Conservation (phyloP, 2,329 filamentous ascomycete species). For the Exophiala oligosperma region DNA sequence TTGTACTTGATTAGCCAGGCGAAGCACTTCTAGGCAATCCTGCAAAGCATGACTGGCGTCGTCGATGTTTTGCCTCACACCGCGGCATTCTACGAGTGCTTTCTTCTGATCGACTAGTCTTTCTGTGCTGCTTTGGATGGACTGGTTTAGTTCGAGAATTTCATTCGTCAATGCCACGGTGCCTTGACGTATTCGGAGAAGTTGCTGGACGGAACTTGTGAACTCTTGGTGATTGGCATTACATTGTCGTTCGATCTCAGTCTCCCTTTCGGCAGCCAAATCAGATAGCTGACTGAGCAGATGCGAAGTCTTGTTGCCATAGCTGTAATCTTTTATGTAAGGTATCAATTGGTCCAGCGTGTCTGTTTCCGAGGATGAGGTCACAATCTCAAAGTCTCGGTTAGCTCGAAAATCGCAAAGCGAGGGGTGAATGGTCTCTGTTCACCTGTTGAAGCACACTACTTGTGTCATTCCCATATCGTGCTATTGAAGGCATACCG, state of each 20-base stretch:
- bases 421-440: too few species aligned
- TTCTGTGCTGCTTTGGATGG: constrained; percentile 92
- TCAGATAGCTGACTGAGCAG: constrained; percentile 76
- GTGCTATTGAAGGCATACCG: constrained; percentile 38
- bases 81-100: constrained; percentile 85
- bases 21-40: constrained; percentile 87
- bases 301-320: constrained; percentile 68
- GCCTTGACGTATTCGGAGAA: constrained; percentile 88
- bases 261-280: constrained; percentile 83
- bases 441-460: constrained; percentile 42
- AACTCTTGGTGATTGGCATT: constrained; percentile 97
- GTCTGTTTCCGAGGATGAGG: constrained; percentile 86
- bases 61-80: constrained; percentile 91
- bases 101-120: constrained; percentile 93
- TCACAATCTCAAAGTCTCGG: constrained; percentile 68
- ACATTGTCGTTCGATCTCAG: constrained; percentile 91
- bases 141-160: constrained; percentile 88
- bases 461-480: constrained; percentile 38
- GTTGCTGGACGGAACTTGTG: constrained; percentile 85
- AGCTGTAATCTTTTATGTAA: constrained; percentile 84
- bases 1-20: constrained; percentile 90
- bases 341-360: constrained; percentile 96
- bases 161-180: constrained; percentile 86
- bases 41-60: constrained; percentile 86
- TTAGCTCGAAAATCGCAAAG: constrained; percentile 9